A percentile compares a stretch with the other conserved stretches of the same genome.
phyloP scores from a whole-genome alignment of 306 rosid species.

The peach (Prunus persica) region DNA sequence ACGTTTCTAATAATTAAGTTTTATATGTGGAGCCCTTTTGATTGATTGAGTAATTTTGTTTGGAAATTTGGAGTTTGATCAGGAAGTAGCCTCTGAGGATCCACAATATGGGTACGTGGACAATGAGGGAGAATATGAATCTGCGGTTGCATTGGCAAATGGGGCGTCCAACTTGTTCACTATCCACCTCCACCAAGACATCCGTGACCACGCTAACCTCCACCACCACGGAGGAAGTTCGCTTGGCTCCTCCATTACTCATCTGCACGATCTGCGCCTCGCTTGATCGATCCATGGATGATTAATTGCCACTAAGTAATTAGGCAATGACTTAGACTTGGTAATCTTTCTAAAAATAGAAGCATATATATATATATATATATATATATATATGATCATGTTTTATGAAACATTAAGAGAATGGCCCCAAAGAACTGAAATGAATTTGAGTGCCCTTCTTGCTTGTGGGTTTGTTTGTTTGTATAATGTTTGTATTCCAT shows the following conservation, averaged over 20 bases:
- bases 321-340: not conserved
- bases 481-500: not conserved
- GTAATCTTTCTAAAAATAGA: not conserved
- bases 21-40: not conserved
- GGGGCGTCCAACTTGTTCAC: conserved; percentile 60
- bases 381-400: not conserved
- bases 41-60: not conserved
- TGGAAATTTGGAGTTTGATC: not conserved
- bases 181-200: conserved; percentile 37
- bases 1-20: not conserved
- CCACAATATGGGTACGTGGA: conserved; percentile 53
- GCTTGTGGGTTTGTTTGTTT: not conserved
- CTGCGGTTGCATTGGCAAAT: conserved; percentile 47
- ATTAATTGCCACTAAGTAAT: not conserved
- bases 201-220: conserved; percentile 33
- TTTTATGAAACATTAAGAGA: not conserved
- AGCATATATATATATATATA: not conserved
- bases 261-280: conserved; percentile 49
- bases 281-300: conserved; percentile 23
- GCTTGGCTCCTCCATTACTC: conserved; percentile 20
- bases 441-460: not conserved
- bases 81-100: conserved; percentile 62
- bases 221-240: conserved; percentile 25
- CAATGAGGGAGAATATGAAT: conserved; percentile 48
- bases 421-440: not conserved